Conservation (phyloP, 257 asterid genomes). For the Misopates orontium region DNA sequence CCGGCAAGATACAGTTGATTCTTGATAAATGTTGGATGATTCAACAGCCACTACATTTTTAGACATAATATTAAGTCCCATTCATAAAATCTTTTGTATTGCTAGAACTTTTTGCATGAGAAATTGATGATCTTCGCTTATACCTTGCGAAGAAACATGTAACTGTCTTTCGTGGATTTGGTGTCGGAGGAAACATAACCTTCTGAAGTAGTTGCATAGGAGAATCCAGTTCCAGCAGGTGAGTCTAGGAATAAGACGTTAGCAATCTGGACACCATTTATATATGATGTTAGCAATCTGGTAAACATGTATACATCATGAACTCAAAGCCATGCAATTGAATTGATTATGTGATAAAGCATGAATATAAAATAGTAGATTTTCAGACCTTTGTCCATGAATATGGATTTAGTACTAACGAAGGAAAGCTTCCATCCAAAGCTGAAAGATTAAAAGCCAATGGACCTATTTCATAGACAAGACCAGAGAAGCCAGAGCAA, state of each 20-base stretch:
- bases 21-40: conserved; percentile 40
- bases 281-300: too few relatives aligned
- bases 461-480: conserved; percentile 37
- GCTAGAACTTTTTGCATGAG: too few relatives aligned
- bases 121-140: too few relatives aligned
- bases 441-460: conserved; percentile 32
- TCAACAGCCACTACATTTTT: conserved; percentile 53
- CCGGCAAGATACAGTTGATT: conserved; percentile 48
- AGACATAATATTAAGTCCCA: too few relatives aligned
- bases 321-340: too few relatives aligned
- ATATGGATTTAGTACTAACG: conserved; percentile 33
- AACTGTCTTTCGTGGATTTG: conserved; percentile 18
- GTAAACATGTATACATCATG: too few relatives aligned
- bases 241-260: conserved; percentile 46
- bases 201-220: conserved; percentile 36
- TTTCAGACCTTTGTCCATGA: conserved; percentile 56
- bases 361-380: not conserved
- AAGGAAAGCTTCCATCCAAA: conserved; percentile 36
- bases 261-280: conserved; percentile 32
- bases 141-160: not conserved
- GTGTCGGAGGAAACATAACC: conserved; percentile 31
- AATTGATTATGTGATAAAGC: too few relatives aligned
- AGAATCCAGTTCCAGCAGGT: conserved; percentile 53
- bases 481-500: conserved; percentile 28
- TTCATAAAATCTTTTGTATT: too few relatives aligned